These are phyloP conservation scores for Copromyces sp. DNA, from an alignment of 495 filamentous ascomycete species.

Conservation along the genomic window DNA sequence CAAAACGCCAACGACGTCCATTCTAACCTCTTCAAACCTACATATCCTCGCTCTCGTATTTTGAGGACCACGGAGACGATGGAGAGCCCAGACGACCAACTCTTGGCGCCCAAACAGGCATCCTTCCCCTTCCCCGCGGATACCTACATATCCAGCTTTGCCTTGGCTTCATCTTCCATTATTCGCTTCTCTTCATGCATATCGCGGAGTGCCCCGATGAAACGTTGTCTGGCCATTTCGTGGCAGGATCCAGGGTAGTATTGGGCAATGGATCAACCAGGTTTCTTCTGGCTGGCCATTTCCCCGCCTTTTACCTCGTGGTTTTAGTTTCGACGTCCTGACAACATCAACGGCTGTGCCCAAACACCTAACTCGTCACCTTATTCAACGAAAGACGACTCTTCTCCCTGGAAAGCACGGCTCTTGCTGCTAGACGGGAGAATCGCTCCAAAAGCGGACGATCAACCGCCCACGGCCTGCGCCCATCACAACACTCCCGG, in stretches of 20 bases:
- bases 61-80: neutral
- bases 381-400: neutral
- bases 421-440: neutral
- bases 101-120: neutral
- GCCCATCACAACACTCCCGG: neutral
- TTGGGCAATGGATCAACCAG: neutral
- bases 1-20: neutral
- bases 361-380: neutral
- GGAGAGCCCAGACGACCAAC: neutral
- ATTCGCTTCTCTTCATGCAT: too few relatives aligned
- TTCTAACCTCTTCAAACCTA: too few relatives aligned
- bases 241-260: too few relatives aligned
- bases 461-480: neutral
- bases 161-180: neutral
- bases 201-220: too few relatives aligned
- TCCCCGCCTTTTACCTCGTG: neutral
- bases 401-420: neutral
- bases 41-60: neutral
- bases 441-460: neutral
- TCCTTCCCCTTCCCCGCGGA: too few relatives aligned
- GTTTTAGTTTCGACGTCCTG: neutral
- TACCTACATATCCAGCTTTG: neutral
- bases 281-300: neutral
- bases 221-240: too few relatives aligned
- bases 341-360: neutral